phyloP scores from a whole-genome alignment of 139 green algal genomes.

The Gonium pectorale region DNA sequence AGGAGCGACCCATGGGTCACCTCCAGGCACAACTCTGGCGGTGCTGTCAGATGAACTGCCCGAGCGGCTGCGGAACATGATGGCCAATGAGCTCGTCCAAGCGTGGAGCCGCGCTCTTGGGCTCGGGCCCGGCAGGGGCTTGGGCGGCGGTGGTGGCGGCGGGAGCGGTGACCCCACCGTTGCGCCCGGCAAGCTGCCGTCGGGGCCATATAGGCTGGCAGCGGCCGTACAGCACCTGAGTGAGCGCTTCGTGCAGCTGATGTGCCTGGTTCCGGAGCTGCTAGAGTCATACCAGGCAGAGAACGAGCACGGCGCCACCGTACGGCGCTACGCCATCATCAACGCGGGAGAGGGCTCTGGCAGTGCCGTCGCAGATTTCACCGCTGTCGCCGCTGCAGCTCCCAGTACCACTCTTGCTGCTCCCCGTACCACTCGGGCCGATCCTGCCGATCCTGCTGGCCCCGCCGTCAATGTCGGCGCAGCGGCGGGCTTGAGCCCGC shows the following conservation, averaged over 20 bases:
- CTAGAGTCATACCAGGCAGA: constrained; percentile 57
- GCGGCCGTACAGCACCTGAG: neutral
- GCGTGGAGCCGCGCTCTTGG: neutral
- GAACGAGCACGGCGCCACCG: constrained; percentile 53
- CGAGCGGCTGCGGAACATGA: neutral
- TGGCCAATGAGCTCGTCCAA: neutral
- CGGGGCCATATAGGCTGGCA: neutral
- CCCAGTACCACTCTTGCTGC: no score
- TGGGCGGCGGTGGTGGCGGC: no score
- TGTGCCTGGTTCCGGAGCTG: constrained; percentile 44
- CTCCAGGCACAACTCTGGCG: neutral
- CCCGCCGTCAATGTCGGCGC: no score
- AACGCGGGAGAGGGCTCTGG: no score
- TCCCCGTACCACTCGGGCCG: no score
- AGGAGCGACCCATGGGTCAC: constrained; percentile 9
- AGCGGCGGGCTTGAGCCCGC: no score
- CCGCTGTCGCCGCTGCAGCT: no score
- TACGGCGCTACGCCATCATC: constrained; percentile 54
- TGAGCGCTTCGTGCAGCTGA: constrained; percentile 39
- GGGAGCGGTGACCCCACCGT: no score
- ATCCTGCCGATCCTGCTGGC: no score
- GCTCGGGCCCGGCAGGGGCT: neutral
- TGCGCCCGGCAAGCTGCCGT: no score
- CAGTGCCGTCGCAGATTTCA: no score
- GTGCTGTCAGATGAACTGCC: constrained; percentile 26